Percentiles rank a stretch among this genome's conserved stretches.
Conservation (phyloP, 139 green algal genomes). For the Chlorella sp. region DNA sequence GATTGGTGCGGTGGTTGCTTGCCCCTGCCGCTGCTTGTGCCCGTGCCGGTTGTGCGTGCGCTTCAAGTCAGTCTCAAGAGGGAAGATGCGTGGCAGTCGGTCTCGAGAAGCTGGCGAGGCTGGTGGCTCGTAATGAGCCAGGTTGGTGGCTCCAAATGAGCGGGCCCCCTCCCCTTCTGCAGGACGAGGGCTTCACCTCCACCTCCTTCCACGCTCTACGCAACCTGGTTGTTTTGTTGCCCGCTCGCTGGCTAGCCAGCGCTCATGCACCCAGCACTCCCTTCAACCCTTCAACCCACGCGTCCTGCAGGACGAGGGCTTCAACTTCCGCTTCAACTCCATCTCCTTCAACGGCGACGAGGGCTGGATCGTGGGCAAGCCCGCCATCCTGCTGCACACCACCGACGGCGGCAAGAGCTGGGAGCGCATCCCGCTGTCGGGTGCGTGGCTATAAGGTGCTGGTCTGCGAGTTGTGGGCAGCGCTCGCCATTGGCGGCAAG, state of each 20-base stretch:
- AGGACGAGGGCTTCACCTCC: slow-evolving; percentile 90
- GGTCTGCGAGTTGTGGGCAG: background rate
- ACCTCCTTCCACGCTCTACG: no score
- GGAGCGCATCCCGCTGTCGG: slow-evolving; percentile 93
- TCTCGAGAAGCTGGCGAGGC: background rate
- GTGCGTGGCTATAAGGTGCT: background rate
- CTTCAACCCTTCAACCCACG: no score
- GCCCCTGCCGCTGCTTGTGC: background rate
- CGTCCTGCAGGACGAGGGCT: slow-evolving; percentile 63
- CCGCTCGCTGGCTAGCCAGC: no score
- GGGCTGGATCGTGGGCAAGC: slow-evolving; percentile 99
- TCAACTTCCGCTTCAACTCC: slow-evolving; percentile 97
- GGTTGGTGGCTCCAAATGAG: background rate
- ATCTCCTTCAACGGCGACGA: slow-evolving; percentile 96
- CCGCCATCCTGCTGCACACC: slow-evolving; percentile 98
- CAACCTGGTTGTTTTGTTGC: no score
- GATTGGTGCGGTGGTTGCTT: no score
- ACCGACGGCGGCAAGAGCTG: slow-evolving; percentile 92
- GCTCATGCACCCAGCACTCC: no score
- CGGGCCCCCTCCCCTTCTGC: background rate
- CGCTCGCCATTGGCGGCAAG: background rate
- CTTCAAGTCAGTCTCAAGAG: no score
- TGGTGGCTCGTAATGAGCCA: background rate
- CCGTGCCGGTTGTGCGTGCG: background rate
- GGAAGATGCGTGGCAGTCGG: no score